Percentiles rank a stretch among this genome's conserved stretches.
phyloP scores from a whole-genome alignment of 2,329 filamentous ascomycete genomes.

The Aciculosporium take region DNA sequence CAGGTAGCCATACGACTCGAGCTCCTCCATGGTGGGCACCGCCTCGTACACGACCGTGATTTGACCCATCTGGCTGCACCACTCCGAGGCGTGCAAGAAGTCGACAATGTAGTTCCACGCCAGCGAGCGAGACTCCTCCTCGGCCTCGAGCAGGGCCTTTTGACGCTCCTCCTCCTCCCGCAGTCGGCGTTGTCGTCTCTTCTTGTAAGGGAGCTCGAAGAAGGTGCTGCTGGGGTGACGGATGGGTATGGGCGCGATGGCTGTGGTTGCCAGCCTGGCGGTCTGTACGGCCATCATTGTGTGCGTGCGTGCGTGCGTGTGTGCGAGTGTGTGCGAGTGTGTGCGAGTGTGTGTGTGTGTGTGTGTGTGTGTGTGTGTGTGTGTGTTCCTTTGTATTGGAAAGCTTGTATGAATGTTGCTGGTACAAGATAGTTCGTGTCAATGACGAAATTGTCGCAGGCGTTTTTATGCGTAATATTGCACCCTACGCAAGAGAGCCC shows the following conservation, averaged over 20 bases:
- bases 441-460: too few species aligned
- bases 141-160: slow-evolving; percentile 15
- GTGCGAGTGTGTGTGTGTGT: not conserved
- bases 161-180: slow-evolving; percentile 9
- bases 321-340: not conserved
- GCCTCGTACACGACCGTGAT: slow-evolving; percentile 21
- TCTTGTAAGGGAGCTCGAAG: slow-evolving; percentile 13
- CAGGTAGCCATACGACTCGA: slow-evolving; percentile 19
- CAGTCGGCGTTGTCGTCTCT: slow-evolving; percentile 10
- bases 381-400: too few species aligned
- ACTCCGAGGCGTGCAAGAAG: slow-evolving; percentile 17
- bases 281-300: slow-evolving; percentile 5
- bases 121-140: slow-evolving; percentile 16
- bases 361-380: not conserved
- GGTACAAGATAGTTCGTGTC: too few species aligned
- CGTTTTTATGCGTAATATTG: too few species aligned
- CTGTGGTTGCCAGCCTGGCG: slow-evolving; percentile 4
- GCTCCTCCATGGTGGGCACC: slow-evolving; percentile 20
- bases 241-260: slow-evolving; percentile 5
- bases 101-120: slow-evolving; percentile 19
- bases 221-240: slow-evolving; percentile 8
- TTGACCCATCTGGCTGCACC: slow-evolving; percentile 18
- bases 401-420: too few species aligned
- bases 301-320: too few species aligned
- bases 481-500: too few species aligned